Conservation (phyloP, 148 eudicot genomes). For the Selenicereus undatus region DNA sequence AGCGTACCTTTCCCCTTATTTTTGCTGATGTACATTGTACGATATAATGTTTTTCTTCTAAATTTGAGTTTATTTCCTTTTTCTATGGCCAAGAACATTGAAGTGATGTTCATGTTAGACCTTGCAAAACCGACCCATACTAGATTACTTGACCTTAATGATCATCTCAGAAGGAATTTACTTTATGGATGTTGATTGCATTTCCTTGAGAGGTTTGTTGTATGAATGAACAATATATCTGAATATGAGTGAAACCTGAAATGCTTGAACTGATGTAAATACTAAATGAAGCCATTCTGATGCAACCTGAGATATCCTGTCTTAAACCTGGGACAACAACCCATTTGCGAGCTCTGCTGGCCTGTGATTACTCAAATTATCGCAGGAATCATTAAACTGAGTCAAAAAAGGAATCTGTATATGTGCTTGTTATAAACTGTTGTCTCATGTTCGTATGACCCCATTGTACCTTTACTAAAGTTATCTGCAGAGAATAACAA, state of each 20-base stretch:
- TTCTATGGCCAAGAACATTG: no score
- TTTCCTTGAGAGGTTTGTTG: not conserved
- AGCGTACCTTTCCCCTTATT: slow-evolving; percentile 19
- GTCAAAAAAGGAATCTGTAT: not conserved
- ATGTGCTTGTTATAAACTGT: not conserved
- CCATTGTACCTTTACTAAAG: not conserved
- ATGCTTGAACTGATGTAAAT: not conserved
- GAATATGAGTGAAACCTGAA: not conserved
- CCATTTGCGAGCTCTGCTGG: not conserved
- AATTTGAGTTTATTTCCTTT: no score
- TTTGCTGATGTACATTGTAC: not conserved
- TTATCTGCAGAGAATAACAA: not conserved
- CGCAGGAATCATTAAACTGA: not conserved
- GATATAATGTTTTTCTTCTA: not conserved
- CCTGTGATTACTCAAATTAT: not conserved
- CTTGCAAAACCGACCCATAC: no score
- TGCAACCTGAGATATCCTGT: not conserved
- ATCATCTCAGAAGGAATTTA: not conserved
- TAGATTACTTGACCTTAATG: not conserved
- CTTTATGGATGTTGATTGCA: not conserved
- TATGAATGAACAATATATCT: not conserved
- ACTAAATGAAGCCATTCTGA: not conserved
- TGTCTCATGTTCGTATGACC: not conserved
- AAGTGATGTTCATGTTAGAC: no score
- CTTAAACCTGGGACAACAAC: not conserved